Conservation (phyloP, 75 land plant genomes). For the Larix kaempferi region DNA sequence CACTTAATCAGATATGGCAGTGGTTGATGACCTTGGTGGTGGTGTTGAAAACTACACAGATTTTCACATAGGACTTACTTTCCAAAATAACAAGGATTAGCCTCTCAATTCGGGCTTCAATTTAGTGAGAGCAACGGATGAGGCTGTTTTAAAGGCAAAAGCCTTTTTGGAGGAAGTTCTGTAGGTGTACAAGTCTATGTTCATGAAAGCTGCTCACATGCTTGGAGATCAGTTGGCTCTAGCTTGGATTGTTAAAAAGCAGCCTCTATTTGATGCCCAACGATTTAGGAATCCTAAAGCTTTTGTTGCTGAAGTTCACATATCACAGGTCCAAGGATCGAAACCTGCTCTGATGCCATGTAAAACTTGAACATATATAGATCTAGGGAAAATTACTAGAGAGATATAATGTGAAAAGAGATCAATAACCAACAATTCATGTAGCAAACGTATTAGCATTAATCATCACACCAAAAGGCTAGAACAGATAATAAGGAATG, state of each 20-base stretch:
- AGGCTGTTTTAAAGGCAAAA: slow-evolving; percentile 68
- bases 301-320: slow-evolving; percentile 43
- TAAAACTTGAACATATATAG: no score
- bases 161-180: slow-evolving; percentile 67
- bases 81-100: slow-evolving; percentile 83
- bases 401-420: no score
- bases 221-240: slow-evolving; percentile 94
- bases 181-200: slow-evolving; percentile 51
- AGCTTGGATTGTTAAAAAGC: slow-evolving; percentile 63
- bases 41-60: slow-evolving; percentile 43
- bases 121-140: slow-evolving; percentile 70
- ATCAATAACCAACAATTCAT: no score
- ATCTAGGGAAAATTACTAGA: no score
- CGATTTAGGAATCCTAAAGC: slow-evolving; percentile 35
- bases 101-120: slow-evolving; percentile 93
- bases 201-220: slow-evolving; percentile 73
- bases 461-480: no score
- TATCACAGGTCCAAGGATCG: slow-evolving; percentile 19
- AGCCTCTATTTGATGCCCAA: slow-evolving; percentile 34
- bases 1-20: slow-evolving; percentile 84
- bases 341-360: not conserved
- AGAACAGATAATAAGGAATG: no score
- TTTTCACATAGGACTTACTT: slow-evolving; percentile 88
- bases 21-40: slow-evolving; percentile 66
- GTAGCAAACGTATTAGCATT: no score